Evolutionary conservation across 163 green algal genomes (phyloP).

Genomic region (Chlorella variabilis): DNA sequence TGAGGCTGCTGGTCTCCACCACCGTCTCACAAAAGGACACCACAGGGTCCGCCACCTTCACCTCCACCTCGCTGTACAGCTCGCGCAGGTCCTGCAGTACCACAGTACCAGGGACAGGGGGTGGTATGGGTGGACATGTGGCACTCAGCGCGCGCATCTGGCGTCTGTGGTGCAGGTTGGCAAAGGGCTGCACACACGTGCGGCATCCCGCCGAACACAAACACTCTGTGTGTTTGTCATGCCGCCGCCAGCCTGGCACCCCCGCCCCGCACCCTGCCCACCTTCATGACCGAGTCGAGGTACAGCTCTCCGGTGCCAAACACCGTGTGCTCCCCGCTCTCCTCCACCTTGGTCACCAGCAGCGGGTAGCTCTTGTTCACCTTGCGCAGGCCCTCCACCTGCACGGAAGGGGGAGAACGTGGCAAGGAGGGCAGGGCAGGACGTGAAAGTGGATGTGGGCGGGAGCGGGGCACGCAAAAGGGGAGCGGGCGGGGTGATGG

Average conservation of each 20-base stretch:
- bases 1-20: conserved; percentile 92
- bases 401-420: background rate
- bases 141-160: background rate
- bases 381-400: conserved; percentile 92
- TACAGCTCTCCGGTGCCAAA: conserved; percentile 98
- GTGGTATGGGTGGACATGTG: background rate
- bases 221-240: no score
- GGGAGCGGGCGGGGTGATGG: background rate
- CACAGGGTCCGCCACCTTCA: conserved; percentile 94
- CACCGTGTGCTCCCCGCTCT: conserved; percentile 98
- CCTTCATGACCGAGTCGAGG: conserved; percentile 97
- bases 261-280: no score
- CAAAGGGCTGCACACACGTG: no score
- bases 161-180: no score
- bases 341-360: conserved; percentile 93
- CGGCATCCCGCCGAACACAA: background rate
- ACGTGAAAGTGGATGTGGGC: no score
- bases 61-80: conserved; percentile 89
- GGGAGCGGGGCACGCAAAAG: no score
- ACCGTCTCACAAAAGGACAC: conserved; percentile 98
- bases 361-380: conserved; percentile 93
- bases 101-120: background rate
- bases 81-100: conserved; percentile 61
- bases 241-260: no score
- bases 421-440: background rate